phyloP scores from a whole-genome alignment of 345 rosid species.

The Physaria fendleri region DNA sequence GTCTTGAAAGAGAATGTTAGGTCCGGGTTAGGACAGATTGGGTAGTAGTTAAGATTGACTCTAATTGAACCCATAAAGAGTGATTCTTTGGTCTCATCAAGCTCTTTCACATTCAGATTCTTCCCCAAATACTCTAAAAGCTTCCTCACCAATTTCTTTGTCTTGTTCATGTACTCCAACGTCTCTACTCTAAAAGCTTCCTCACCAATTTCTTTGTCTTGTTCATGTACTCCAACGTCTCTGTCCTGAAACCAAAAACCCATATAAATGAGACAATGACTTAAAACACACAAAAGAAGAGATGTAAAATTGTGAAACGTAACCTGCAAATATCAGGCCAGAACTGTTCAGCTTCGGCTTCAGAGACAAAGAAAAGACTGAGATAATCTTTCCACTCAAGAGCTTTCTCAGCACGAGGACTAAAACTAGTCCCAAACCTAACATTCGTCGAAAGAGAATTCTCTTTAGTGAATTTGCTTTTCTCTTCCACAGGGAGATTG shows the following conservation, averaged over 20 bases:
- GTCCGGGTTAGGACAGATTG: constrained; percentile 41
- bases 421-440: constrained; percentile 36
- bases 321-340: constrained; percentile 47
- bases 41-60: constrained; percentile 39
- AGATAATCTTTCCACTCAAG: constrained; percentile 53
- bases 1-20: constrained; percentile 31
- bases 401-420: constrained; percentile 40
- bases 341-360: constrained; percentile 34
- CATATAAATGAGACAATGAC: neutral
- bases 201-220: constrained; percentile 33
- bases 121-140: constrained; percentile 34
- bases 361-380: constrained; percentile 43
- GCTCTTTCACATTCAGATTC: constrained; percentile 34
- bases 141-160: constrained; percentile 34
- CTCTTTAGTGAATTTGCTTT: constrained; percentile 34
- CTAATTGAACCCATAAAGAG: constrained; percentile 36
- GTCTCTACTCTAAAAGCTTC: constrained; percentile 37
- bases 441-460: constrained; percentile 25
- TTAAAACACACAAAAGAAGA: neutral
- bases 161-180: constrained; percentile 37
- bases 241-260: neutral
- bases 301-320: neutral
- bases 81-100: constrained; percentile 30
- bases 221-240: constrained; percentile 40
- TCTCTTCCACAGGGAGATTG: constrained; percentile 35